Evolutionary conservation across 306 rosid species (phyloP), one percentile per base, ranked within the genome.

Genomic region (Dalbergia cultrata): DNA sequence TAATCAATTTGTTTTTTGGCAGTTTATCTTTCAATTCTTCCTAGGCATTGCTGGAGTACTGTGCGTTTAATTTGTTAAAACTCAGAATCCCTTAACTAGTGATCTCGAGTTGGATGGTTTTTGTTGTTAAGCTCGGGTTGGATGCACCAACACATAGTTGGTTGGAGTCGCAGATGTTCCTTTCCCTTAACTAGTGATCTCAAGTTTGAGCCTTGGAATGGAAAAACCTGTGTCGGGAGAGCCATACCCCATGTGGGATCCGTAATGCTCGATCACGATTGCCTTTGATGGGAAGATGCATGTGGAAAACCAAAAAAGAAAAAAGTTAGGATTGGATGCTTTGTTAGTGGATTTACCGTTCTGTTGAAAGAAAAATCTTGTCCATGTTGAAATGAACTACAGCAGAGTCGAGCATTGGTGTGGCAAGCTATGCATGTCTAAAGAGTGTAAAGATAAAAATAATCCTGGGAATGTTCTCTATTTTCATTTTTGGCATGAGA

Each of bases 311-410:
- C 31, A 26, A 26, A 26, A 26, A 26, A 1, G 31, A 26, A 26
- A 26, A 26, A 26, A 26, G 31, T 26, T 35, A 17, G 19, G n/a
- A 57, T 7, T 44, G 17, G 57, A 47, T 78, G 64, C 26, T 74
- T 82, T 21, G 16, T 44, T 56, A 4, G 7, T 56, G 7, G 67
- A 70, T 70, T 45, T 70, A 13, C 44, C 56, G 21, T 74, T 75
- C 22, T 58, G 70, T 77, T 59, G 22, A 39, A 72, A 68, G 53
- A 4, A 61, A 18, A 50, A n/a, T 7, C 73, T 43, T 45, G 74
- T 18, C 57, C 61, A 80, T 45, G 63, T 26, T 84, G 60, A 56
- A n/a, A 41, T 61, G 75, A 76, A 54, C 81, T 70, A 37, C 67
- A 50, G 19, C 13, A 61, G 57, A 52, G 21, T 66, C 75, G 12